These are phyloP conservation scores for Potentilla sterilis DNA, from an alignment of 306 rosid genomes.

Conservation along the genomic window DNA sequence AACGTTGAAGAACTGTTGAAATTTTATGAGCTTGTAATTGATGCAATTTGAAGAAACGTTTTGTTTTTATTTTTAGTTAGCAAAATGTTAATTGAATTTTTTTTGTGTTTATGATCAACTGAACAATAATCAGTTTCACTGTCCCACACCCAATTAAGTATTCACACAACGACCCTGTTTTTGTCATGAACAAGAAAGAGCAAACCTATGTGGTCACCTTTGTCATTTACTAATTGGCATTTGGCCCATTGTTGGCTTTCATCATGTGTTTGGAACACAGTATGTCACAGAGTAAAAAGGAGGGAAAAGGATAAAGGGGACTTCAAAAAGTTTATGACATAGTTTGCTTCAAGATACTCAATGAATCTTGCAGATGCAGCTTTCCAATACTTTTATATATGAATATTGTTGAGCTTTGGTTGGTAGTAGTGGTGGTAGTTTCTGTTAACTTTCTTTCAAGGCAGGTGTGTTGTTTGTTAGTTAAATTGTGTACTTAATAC, in stretches of 20 bases:
- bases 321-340: constrained; percentile 23
- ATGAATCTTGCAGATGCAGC: constrained; percentile 28
- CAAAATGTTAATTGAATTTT: background rate
- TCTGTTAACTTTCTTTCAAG: constrained; percentile 80
- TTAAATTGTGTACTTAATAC: constrained; percentile 52
- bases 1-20: constrained; percentile 19
- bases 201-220: constrained; percentile 15
- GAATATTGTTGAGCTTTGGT: constrained; percentile 41
- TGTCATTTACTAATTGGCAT: constrained; percentile 25
- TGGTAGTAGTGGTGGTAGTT: constrained; percentile 96
- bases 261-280: constrained; percentile 25
- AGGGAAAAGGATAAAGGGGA: constrained; percentile 29
- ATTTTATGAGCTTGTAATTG: constrained; percentile 9
- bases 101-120: constrained; percentile 1
- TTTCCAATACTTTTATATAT: constrained; percentile 16
- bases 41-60: constrained; percentile 9
- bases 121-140: constrained; percentile 1
- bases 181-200: background rate
- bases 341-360: constrained; percentile 30
- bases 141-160: background rate
- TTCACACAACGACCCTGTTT: background rate
- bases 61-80: constrained; percentile 2
- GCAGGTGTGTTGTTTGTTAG: constrained; percentile 61
- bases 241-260: constrained; percentile 29
- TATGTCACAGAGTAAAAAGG: constrained; percentile 40